Evolutionary conservation across 768 basidiomycete genomes (phyloP).

Genomic region (Mycena venus): DNA sequence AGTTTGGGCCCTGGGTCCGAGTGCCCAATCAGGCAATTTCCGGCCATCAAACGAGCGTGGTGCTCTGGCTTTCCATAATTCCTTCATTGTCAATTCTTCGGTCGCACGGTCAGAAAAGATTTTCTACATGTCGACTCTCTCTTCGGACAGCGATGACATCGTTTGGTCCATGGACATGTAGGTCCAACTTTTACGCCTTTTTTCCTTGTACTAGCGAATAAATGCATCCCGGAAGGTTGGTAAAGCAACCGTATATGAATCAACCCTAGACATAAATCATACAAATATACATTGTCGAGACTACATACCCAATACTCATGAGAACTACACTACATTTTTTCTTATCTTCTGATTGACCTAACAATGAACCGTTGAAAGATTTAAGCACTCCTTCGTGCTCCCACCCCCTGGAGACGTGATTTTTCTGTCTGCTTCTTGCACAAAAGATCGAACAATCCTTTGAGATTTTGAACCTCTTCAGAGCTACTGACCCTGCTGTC

Average conservation of each 20-base stretch:
- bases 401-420: background rate
- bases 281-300: background rate
- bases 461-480: background rate
- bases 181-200: background rate
- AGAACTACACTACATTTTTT: background rate
- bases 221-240: background rate
- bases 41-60: too few species aligned
- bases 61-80: too few species aligned
- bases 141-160: background rate
- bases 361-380: background rate
- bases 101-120: background rate
- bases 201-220: background rate
- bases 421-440: background rate
- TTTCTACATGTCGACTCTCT: background rate
- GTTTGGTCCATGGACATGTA: background rate
- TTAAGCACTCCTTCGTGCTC: background rate
- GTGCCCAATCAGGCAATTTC: too few species aligned
- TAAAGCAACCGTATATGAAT: background rate
- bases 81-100: background rate
- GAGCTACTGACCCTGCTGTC: background rate
- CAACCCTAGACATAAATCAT: background rate
- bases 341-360: background rate
- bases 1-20: too few species aligned
- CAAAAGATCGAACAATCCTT: background rate
- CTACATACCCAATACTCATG: background rate